phyloP scores from a whole-genome alignment of 768 basidiomycete genomes.

The Hypholoma fasciculare region DNA sequence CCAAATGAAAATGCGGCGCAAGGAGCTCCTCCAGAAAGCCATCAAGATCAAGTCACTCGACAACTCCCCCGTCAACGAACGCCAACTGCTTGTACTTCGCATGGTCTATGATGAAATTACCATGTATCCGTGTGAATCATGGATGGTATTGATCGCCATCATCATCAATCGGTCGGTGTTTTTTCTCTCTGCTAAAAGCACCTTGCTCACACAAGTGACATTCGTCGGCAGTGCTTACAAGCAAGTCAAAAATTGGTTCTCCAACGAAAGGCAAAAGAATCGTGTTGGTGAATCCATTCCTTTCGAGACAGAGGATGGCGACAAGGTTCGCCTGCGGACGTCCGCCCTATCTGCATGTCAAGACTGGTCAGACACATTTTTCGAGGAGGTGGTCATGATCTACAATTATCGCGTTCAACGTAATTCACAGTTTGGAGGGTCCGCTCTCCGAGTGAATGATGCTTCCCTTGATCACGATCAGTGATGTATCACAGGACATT shows the following conservation, averaged over 20 bases:
- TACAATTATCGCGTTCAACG: constrained; percentile 45
- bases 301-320: constrained; percentile 36
- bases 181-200: background rate
- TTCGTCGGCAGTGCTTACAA: constrained; percentile 45
- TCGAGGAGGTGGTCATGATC: constrained; percentile 62
- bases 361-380: constrained; percentile 62
- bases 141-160: constrained; percentile 59
- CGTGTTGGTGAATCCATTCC: constrained; percentile 39
- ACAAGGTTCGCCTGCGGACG: constrained; percentile 48
- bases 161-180: constrained; percentile 50
- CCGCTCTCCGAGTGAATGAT: constrained; percentile 14
- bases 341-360: constrained; percentile 48
- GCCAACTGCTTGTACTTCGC: constrained; percentile 57
- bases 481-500: constrained; percentile 9
- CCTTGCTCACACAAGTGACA: background rate
- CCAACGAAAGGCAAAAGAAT: constrained; percentile 57
- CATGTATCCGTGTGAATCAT: constrained; percentile 62
- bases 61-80: constrained; percentile 57
- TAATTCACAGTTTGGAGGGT: constrained; percentile 26
- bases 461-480: constrained; percentile 16
- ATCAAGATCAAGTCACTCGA: constrained; percentile 43
- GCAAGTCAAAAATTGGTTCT: constrained; percentile 70
- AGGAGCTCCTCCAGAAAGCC: constrained; percentile 35
- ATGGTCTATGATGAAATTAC: constrained; percentile 69
- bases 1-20: constrained; percentile 32